Evolutionary conservation across 208 protist species (phyloP).

Genomic region (Acanthamoeba rhysodes): DNA sequence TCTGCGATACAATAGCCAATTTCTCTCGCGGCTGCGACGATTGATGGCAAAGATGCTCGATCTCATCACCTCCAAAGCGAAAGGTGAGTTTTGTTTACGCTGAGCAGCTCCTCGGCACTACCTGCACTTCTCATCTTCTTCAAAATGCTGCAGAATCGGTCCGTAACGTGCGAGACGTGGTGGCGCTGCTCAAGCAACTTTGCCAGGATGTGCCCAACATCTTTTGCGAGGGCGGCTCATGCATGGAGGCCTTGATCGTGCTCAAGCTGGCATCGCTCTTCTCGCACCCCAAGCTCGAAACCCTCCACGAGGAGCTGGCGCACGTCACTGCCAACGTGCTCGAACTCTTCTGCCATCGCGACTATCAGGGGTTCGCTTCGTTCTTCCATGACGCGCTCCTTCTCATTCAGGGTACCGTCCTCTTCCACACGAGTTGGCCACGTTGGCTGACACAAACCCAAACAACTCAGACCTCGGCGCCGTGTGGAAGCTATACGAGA

Average conservation of each 20-base stretch:
- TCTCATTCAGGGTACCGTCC: background rate
- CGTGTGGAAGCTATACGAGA: conserved; percentile 37
- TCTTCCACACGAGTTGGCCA: background rate
- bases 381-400: conserved; percentile 53
- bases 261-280: conserved; percentile 50
- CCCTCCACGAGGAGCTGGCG: conserved; percentile 22
- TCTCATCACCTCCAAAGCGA: conserved; percentile 49
- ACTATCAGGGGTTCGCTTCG: conserved; percentile 41
- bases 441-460: background rate
- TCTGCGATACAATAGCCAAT: conserved; percentile 3
- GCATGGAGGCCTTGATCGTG: conserved; percentile 56
- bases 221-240: conserved; percentile 16
- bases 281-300: conserved; percentile 22
- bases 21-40: background rate
- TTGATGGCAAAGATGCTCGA: conserved; percentile 35
- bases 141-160: background rate
- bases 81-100: background rate
- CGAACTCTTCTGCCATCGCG: conserved; percentile 42
- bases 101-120: background rate
- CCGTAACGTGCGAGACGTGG: conserved; percentile 69
- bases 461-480: background rate
- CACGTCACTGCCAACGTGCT: conserved; percentile 36
- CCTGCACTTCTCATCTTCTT: background rate
- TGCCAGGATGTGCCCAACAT: conserved; percentile 69
- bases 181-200: conserved; percentile 1